Evolutionary conservation across 345 rosid species (phyloP).

Genomic region (Barbarea vulgaris): DNA sequence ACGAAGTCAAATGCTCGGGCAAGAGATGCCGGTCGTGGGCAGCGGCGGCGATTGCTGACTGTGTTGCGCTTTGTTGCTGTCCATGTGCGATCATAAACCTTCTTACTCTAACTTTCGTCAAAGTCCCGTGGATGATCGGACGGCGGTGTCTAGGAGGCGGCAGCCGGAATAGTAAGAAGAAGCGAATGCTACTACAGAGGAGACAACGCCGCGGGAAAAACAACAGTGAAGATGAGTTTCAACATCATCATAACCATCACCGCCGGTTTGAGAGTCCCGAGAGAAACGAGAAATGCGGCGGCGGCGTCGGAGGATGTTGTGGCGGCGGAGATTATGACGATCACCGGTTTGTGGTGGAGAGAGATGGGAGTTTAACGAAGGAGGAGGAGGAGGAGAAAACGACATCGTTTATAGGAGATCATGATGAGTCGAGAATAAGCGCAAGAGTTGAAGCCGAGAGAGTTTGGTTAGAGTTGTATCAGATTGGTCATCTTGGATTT

Average conservation of each 20-base stretch:
- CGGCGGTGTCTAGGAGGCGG: constrained; percentile 53
- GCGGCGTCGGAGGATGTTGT: constrained; percentile 20
- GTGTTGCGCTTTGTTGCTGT: constrained; percentile 89
- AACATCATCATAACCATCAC: constrained; percentile 1
- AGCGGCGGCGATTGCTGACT: constrained; percentile 71
- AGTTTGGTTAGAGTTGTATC: constrained; percentile 77
- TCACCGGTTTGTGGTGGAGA: constrained; percentile 42
- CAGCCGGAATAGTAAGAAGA: constrained; percentile 34
- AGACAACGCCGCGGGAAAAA: not conserved
- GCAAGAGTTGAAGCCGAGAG: constrained; percentile 63
- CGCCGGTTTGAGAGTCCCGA: constrained; percentile 34
- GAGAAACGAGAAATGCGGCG: constrained; percentile 23
- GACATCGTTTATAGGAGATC: constrained; percentile 34
- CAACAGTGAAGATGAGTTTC: constrained; percentile 29
- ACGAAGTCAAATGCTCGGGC: constrained; percentile 55
- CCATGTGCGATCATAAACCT: constrained; percentile 77
- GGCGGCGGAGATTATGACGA: constrained; percentile 34
- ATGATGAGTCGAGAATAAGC: constrained; percentile 42
- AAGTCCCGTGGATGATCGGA: constrained; percentile 70
- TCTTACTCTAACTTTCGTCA: constrained; percentile 66
- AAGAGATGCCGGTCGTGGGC: constrained; percentile 72
- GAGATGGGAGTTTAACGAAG: constrained; percentile 46
- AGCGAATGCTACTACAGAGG: not conserved
- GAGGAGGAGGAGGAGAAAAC: constrained; percentile 26
- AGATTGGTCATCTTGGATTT: constrained; percentile 83